phyloP scores from a whole-genome alignment of 2,329 filamentous ascomycete species.

The Dryadomyces quercus-mongolicae region DNA sequence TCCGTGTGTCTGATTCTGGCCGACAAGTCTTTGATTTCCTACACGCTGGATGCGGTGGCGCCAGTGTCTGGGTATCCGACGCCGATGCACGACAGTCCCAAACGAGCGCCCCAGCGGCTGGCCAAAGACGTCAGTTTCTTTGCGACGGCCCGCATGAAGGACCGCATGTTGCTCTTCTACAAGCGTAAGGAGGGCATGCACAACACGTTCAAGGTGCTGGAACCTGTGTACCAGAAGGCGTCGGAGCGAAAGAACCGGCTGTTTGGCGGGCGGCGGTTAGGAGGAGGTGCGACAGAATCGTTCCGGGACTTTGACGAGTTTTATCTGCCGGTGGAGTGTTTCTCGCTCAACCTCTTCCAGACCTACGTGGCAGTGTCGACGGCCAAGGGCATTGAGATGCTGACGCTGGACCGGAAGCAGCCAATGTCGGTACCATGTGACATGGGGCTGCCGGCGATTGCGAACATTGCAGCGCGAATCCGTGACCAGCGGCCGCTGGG shows the following conservation, averaged over 20 bases:
- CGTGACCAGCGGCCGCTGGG: slow-evolving; percentile 74
- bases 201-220: slow-evolving; percentile 92
- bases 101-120: slow-evolving; percentile 83
- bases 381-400: slow-evolving; percentile 83
- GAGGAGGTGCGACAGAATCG: slow-evolving; percentile 71
- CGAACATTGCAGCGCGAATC: slow-evolving; percentile 75
- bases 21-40: slow-evolving; percentile 83
- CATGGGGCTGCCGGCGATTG: slow-evolving; percentile 63
- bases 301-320: slow-evolving; percentile 99
- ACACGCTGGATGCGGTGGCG: slow-evolving; percentile 77
- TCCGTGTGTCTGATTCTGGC: slow-evolving; percentile 84
- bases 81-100: slow-evolving; percentile 56
- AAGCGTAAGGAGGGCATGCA: slow-evolving; percentile 89
- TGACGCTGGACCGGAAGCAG: slow-evolving; percentile 94
- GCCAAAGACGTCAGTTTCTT: slow-evolving; percentile 95
- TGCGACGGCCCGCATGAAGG: slow-evolving; percentile 92
- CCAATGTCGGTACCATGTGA: slow-evolving; percentile 81
- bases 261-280: slow-evolving; percentile 40
- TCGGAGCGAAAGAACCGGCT: slow-evolving; percentile 68
- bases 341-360: slow-evolving; percentile 91
- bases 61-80: slow-evolving; percentile 50
- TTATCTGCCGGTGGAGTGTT: slow-evolving; percentile 93
- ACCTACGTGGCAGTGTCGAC: slow-evolving; percentile 87
- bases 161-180: slow-evolving; percentile 87
- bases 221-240: slow-evolving; percentile 89